Conservation (phyloP, 1,284 basidiomycete genomes). For the Xanthoconium separans region DNA sequence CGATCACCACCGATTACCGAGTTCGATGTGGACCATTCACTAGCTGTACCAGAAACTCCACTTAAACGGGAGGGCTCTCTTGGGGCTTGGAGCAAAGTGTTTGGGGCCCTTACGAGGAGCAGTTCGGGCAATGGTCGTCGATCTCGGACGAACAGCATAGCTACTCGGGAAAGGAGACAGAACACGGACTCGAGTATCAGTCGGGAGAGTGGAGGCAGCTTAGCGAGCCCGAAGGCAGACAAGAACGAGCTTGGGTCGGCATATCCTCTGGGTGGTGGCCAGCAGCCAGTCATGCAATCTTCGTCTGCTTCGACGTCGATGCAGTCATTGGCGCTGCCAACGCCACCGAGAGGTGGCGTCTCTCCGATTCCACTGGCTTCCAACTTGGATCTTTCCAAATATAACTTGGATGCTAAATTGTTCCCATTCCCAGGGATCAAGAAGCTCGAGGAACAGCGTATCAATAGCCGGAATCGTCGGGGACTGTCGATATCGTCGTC, state of each 20-base stretch:
- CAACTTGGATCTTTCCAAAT: constrained; percentile 56
- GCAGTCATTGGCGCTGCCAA: constrained; percentile 54
- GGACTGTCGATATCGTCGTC: constrained; percentile 56
- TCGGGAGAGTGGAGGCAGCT: constrained; percentile 71
- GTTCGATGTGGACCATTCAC: constrained; percentile 58
- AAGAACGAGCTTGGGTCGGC: constrained; percentile 45
- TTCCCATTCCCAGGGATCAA: constrained; percentile 88
- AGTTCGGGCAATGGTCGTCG: constrained; percentile 65
- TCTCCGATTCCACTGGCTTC: constrained; percentile 72
- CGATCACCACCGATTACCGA: constrained; percentile 54
- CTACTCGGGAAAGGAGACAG: constrained; percentile 59
- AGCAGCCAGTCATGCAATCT: constrained; percentile 52
- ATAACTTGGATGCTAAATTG: constrained; percentile 72
- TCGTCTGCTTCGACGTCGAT: constrained; percentile 66
- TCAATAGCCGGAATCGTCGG: constrained; percentile 49
- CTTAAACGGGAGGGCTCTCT: constrained; percentile 57
- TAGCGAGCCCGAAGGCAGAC: constrained; percentile 58
- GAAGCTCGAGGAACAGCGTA: constrained; percentile 68
- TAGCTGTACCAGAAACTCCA: constrained; percentile 43
- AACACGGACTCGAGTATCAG: constrained; percentile 70
- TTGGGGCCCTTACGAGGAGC: constrained; percentile 44
- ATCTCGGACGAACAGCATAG: constrained; percentile 74
- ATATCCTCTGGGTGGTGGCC: constrained; percentile 41
- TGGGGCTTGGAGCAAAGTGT: constrained; percentile 62
- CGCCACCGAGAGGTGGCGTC: constrained; percentile 51